A percentile compares a stretch with the other conserved stretches of the same genome.
Conservation (phyloP, 1,284 basidiomycete genomes). For the Rhodotorula sp. region DNA sequence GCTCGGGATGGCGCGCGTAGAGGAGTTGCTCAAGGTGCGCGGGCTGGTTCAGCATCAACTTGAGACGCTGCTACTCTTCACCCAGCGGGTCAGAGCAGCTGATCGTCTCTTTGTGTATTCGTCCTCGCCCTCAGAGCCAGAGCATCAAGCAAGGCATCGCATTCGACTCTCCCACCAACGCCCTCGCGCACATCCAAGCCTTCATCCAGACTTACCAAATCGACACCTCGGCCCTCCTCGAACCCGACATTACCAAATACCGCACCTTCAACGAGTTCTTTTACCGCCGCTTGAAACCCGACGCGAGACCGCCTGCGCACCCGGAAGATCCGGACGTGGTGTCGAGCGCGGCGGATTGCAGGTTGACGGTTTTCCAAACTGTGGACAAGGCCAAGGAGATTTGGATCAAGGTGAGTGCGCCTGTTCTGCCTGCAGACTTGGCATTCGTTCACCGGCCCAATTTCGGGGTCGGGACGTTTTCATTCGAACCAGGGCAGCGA, state of each 20-base stretch:
- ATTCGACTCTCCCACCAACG: constrained; percentile 50
- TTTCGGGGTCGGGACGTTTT: too few relatives aligned
- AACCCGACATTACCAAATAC: constrained; percentile 26
- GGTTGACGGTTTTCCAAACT: constrained; percentile 55
- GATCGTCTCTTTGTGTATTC: background rate
- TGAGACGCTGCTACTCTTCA: background rate
- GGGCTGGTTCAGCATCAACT: background rate
- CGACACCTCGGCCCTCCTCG: constrained; percentile 12
- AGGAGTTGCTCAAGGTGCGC: constrained; percentile 23
- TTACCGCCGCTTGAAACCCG: constrained; percentile 57
- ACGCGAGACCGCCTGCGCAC: constrained; percentile 65
- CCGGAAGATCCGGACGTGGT: constrained; percentile 59
- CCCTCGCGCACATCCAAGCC: constrained; percentile 60
- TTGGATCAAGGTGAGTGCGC: constrained; percentile 55
- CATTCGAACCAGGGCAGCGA: too few relatives aligned
- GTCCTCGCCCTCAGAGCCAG: constrained; percentile 50
- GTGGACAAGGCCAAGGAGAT: constrained; percentile 63
- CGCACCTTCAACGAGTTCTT: constrained; percentile 80
- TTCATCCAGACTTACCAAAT: constrained; percentile 70
- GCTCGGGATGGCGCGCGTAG: constrained; percentile 8
- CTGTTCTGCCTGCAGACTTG: background rate
- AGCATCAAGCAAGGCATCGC: constrained; percentile 59
- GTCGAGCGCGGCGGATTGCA: constrained; percentile 69
- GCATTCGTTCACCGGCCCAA: too few relatives aligned
- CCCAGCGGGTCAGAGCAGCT: background rate